Percentiles rank a stretch among this genome's conserved stretches.
Conservation (phyloP, 2,329 filamentous ascomycete genomes). For the Xenoacremonium recifei region DNA sequence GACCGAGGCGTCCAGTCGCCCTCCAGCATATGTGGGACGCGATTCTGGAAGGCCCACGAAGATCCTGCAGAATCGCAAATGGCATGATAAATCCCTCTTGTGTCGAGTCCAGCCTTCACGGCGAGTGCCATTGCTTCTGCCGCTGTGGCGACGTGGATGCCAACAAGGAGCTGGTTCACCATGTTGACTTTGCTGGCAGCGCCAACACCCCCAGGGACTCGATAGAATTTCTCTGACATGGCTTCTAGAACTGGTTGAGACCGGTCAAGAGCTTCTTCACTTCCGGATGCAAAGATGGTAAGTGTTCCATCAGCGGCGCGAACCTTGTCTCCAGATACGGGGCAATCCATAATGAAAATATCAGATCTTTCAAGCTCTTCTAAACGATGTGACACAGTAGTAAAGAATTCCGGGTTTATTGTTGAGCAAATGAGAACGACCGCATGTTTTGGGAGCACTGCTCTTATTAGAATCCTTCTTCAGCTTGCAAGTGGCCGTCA, state of each 20-base stretch:
- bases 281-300: conserved; percentile 57
- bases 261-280: conserved; percentile 46
- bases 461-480: not conserved
- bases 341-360: conserved; percentile 7
- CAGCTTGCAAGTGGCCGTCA: not conserved
- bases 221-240: conserved; percentile 57
- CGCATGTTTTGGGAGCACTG: conserved; percentile 3
- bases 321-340: conserved; percentile 8
- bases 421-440: conserved; percentile 6
- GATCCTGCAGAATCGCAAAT: conserved; percentile 28
- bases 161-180: conserved; percentile 51
- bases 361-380: conserved; percentile 1
- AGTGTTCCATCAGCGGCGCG: conserved; percentile 7
- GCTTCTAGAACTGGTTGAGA: conserved; percentile 53
- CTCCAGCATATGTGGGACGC: conserved; percentile 51
- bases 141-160: conserved; percentile 49
- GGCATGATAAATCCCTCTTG: conserved; percentile 28
- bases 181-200: conserved; percentile 54
- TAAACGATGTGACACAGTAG: conserved; percentile 1
- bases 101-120: conserved; percentile 45
- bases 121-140: conserved; percentile 54
- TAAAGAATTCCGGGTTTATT: conserved; percentile 3
- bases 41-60: conserved; percentile 57
- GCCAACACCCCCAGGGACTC: conserved; percentile 48
- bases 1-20: conserved; percentile 43